These are phyloP conservation scores for Telopea speciosissima DNA, from an alignment of 177 flowering plant genomes.

Conservation along the genomic window DNA sequence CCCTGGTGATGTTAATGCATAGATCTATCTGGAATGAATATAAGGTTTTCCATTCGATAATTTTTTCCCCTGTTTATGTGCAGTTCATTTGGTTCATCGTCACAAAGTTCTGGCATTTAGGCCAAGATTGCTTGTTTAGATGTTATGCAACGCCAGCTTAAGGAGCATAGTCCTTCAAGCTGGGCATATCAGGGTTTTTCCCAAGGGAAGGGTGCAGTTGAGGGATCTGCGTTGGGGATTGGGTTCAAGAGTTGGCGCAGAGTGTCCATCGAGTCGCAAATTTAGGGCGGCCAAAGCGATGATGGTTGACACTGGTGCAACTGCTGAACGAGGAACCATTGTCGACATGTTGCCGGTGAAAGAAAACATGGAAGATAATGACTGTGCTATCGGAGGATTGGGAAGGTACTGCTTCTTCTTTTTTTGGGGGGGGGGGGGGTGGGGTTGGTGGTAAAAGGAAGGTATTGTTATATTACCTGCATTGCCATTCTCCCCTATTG, in stretches of 20 bases:
- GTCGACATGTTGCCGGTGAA: slow-evolving; percentile 40
- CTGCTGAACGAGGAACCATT: slow-evolving; percentile 24
- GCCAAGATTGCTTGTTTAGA: slow-evolving; percentile 13
- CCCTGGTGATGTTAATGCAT: not conserved
- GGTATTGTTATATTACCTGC: slow-evolving; percentile 29
- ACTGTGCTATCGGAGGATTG: slow-evolving; percentile 71
- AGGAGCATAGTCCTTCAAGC: slow-evolving; percentile 14
- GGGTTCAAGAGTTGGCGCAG: slow-evolving; percentile 22
- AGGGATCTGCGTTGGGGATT: slow-evolving; percentile 17
- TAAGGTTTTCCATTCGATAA: not conserved
- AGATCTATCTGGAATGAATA: not conserved
- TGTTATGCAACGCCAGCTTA: slow-evolving; percentile 24
- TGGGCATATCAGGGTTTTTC: slow-evolving; percentile 8
- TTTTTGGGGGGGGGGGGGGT: too few relatives aligned
- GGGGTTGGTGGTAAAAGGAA: too few relatives aligned
- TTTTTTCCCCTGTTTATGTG: not conserved
- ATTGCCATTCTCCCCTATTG: not conserved
- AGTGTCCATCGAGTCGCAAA: slow-evolving; percentile 19
- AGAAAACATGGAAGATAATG: slow-evolving; percentile 43
- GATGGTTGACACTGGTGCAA: slow-evolving; percentile 61
- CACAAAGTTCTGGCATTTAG: slow-evolving; percentile 4
- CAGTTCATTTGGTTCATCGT: not conserved
- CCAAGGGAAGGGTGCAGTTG: slow-evolving; percentile 5
- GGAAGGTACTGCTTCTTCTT: slow-evolving; percentile 78
- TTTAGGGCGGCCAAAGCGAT: slow-evolving; percentile 29